These are phyloP conservation scores for Pythium vanterpoolii DNA, from an alignment of 352 stramenopile genomes.

Conservation along the genomic window DNA sequence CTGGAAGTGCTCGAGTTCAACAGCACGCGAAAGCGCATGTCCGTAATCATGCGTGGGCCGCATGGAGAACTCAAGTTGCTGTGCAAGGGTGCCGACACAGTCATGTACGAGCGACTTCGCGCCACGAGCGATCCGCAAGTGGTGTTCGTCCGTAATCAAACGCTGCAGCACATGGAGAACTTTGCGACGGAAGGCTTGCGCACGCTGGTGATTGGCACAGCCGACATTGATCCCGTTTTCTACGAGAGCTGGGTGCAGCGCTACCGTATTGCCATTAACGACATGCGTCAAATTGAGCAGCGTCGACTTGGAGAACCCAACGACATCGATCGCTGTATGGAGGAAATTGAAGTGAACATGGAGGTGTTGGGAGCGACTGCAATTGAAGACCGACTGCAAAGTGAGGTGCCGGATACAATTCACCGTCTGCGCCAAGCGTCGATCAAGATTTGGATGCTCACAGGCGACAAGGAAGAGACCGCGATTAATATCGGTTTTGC, in stretches of 20 bases:
- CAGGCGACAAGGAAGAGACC: constrained; percentile 93
- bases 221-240: constrained; percentile 50
- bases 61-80: constrained; percentile 63
- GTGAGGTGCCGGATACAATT: constrained; percentile 91
- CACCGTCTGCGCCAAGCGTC: constrained; percentile 87
- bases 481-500: constrained; percentile 96
- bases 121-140: constrained; percentile 41
- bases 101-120: constrained; percentile 84
- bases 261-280: constrained; percentile 78
- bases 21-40: constrained; percentile 95
- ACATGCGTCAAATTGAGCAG: constrained; percentile 85
- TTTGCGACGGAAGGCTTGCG: constrained; percentile 88
- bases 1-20: constrained; percentile 94
- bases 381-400: constrained; percentile 94
- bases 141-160: constrained; percentile 55
- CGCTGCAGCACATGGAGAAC: constrained; percentile 82
- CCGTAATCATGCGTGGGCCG: constrained; percentile 75
- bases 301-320: constrained; percentile 70
- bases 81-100: constrained; percentile 88
- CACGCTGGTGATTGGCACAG: constrained; percentile 84
- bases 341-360: constrained; percentile 85
- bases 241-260: constrained; percentile 65
- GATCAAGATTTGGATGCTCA: constrained; percentile 95
- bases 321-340: constrained; percentile 78
- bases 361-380: constrained; percentile 89